A percentile compares a stretch with the other conserved stretches of the same genome.
These are phyloP conservation scores for Hansfordia pulvinata DNA, from an alignment of 2,329 filamentous ascomycete species.

Conservation along the genomic window DNA sequence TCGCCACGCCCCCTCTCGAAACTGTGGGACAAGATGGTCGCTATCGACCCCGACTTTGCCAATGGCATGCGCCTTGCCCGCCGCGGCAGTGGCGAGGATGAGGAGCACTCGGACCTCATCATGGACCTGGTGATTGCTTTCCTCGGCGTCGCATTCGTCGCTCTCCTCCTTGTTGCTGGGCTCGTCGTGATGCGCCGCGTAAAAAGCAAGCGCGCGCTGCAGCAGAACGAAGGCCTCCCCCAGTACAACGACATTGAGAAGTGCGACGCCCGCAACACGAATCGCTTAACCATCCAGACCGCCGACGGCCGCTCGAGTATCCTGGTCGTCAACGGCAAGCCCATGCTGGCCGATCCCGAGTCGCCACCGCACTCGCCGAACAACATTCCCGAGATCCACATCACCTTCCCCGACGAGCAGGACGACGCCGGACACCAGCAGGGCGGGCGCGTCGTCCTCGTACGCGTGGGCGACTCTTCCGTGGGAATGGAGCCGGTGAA, in stretches of 20 bases:
- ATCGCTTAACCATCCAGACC: slow-evolving; percentile 44
- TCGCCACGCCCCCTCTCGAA: background rate
- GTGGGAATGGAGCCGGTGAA: slow-evolving; percentile 83
- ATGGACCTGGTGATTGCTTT: slow-evolving; percentile 70
- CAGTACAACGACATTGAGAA: slow-evolving; percentile 51
- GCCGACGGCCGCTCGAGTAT: slow-evolving; percentile 50
- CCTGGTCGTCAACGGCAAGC: slow-evolving; percentile 59
- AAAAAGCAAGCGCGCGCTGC: slow-evolving; percentile 29
- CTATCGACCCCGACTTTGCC: slow-evolving; percentile 22
- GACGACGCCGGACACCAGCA: slow-evolving; percentile 71
- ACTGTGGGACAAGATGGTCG: slow-evolving; percentile 22
- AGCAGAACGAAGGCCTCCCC: slow-evolving; percentile 44
- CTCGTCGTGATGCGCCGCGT: slow-evolving; percentile 63
- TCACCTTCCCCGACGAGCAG: slow-evolving; percentile 94
- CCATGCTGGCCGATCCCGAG: slow-evolving; percentile 61
- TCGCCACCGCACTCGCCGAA: slow-evolving; percentile 68
- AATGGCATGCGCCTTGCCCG: slow-evolving; percentile 29
- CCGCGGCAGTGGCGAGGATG: slow-evolving; percentile 24
- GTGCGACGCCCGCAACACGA: slow-evolving; percentile 35
- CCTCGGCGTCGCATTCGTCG: slow-evolving; percentile 63
- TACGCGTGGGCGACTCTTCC: slow-evolving; percentile 75
- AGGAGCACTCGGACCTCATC: slow-evolving; percentile 43
- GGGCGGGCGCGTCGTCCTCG: slow-evolving; percentile 80
- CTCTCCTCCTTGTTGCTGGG: slow-evolving; percentile 50
- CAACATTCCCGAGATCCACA: slow-evolving; percentile 87